Evolutionary conservation across 495 filamentous ascomycete species (phyloP).

Genomic region (Tuber aestivum): DNA sequence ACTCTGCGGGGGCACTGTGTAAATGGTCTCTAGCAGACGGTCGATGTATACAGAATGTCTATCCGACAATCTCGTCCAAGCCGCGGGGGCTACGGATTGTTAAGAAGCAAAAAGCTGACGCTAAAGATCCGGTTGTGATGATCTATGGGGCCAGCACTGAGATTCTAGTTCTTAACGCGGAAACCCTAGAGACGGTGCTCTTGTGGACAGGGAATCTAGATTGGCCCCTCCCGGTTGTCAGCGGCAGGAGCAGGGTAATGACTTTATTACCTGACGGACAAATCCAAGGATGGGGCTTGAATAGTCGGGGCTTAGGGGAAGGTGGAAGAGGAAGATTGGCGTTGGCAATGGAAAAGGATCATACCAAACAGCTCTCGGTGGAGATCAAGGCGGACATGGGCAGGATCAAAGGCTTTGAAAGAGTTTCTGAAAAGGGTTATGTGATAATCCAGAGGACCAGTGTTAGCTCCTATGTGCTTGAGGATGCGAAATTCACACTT

Average conservation of each 20-base stretch:
- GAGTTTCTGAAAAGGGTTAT: conserved; percentile 20
- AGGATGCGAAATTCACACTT: conserved; percentile 18
- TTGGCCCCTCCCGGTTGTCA: conserved; percentile 32
- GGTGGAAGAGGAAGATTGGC: conserved; percentile 9
- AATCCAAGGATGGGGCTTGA: conserved; percentile 33
- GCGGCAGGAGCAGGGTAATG: conserved; percentile 20
- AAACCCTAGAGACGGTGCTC: conserved; percentile 32
- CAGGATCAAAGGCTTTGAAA: conserved; percentile 19
- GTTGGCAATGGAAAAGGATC: conserved; percentile 22
- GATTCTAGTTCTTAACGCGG: conserved; percentile 33
- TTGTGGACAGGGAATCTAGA: conserved; percentile 37
- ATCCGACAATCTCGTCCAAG: not conserved
- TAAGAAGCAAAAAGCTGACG: not conserved
- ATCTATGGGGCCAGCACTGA: conserved; percentile 35
- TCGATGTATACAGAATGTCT: conserved; percentile 31
- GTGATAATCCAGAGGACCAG: conserved; percentile 27
- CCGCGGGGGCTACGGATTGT: conserved; percentile 28
- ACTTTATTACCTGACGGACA: conserved; percentile 19
- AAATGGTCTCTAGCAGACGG: conserved; percentile 32
- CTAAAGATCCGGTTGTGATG: conserved; percentile 18
- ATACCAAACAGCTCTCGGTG: conserved; percentile 13
- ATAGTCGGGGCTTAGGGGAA: conserved; percentile 4
- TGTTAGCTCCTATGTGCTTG: conserved; percentile 27
- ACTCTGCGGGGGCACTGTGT: conserved; percentile 15
- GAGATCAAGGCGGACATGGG: conserved; percentile 18